These are phyloP conservation scores for Diaporthe ilicicola DNA, from an alignment of 2,329 filamentous ascomycete genomes.

Conservation along the genomic window DNA sequence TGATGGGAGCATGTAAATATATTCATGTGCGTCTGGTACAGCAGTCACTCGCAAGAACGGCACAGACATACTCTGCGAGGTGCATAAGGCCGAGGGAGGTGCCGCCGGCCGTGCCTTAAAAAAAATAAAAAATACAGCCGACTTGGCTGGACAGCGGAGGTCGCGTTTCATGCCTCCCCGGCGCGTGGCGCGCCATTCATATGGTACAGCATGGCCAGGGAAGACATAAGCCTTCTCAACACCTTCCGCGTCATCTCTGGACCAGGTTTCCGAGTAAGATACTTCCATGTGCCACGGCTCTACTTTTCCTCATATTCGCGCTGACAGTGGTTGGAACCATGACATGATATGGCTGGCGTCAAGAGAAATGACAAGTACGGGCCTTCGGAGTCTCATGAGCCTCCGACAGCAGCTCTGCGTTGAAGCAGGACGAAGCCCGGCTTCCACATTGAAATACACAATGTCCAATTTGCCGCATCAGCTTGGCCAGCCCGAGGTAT, in stretches of 20 bases:
- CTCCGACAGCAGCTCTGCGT: background rate
- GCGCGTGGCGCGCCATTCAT: background rate
- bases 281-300: background rate
- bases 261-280: background rate
- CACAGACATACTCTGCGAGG: background rate
- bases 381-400: background rate
- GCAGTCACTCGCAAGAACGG: background rate
- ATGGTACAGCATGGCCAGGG: background rate
- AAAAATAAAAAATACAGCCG: background rate
- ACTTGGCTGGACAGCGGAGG: background rate
- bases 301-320: background rate
- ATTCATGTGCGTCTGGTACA: background rate
- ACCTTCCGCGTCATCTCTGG: background rate
- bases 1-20: background rate
- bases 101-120: constrained; percentile 9
- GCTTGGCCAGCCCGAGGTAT: background rate
- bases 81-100: background rate
- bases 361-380: background rate
- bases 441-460: background rate
- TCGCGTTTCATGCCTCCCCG: background rate
- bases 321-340: background rate
- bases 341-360: background rate
- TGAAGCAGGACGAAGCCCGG: background rate
- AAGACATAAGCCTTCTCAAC: background rate
- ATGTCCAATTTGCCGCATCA: background rate